Base-by-base conservation (phyloP, 805 yeast species). In the Cyberlindnera petersonii region DNA sequence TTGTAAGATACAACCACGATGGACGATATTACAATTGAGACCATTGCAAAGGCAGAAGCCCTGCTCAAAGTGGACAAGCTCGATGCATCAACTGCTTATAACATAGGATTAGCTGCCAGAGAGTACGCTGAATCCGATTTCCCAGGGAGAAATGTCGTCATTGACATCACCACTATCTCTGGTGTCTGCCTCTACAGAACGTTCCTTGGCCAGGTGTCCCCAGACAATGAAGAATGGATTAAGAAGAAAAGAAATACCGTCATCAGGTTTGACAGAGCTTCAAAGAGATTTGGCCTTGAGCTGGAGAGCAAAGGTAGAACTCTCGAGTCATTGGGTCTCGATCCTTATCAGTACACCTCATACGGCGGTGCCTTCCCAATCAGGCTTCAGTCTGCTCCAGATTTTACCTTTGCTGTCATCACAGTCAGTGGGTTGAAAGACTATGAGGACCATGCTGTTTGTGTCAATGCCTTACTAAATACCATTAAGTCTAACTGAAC, bases 321-420 rank as follows among this genome's bases (percentile, higher is more conserved):
- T 7, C 39, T 67, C 3, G 72, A 67, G 29, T 66, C 64, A 4
- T 56, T 58, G 28, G 68, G 63, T 38, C 57, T 74, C 15, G 65
- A 68, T 21, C 59, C 68, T 9, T 48, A 48, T 15, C 74, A 70
- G 10, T 75, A 65, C 48, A 77, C 78, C 9, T 56, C 65, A 22
- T 78, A 74, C 47, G 83, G 83, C 18, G 83, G 83, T 38, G 68
- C 73, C 24, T 67, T 76, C 35, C 80, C 81, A 9, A 58, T 76
- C 23, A 64, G 64, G 42, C 47, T 71, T 15, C 39, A 39, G 3
- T 23, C 35, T 26, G 50, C 53, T 4, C 47, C 50, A 17, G 53
- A 55, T 17, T 59, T 60, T 20, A 60, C 71, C 11, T 53, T 72
- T 16, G 82, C 73, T 8, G 67, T 74, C 2, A 58, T 77, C 31